phyloP scores from a whole-genome alignment of 352 stramenopile genomes.

The Salisapilia sapeloensis region DNA sequence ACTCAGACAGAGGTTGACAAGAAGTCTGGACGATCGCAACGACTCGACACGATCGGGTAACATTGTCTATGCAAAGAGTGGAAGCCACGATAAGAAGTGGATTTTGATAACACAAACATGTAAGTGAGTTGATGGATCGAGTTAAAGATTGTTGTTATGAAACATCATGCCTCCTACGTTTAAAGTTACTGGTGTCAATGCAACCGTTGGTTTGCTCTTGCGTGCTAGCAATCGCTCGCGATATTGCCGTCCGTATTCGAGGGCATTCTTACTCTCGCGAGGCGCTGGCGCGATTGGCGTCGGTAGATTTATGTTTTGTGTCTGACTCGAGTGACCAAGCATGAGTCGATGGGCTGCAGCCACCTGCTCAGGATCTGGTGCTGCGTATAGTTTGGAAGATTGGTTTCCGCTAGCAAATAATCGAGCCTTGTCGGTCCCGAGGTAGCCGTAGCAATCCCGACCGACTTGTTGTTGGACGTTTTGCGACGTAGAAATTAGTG shows the following conservation, averaged over 20 bases:
- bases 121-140: no score
- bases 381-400: constrained; percentile 43
- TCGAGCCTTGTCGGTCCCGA: constrained; percentile 55
- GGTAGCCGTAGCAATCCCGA: constrained; percentile 68
- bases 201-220: constrained; percentile 64
- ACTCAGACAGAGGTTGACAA: no score
- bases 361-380: constrained; percentile 49
- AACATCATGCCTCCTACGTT: no score
- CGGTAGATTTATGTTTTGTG: constrained; percentile 54
- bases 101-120: no score
- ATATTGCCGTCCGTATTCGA: constrained; percentile 67
- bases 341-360: constrained; percentile 67
- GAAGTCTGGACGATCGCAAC: no score
- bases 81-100: no score
- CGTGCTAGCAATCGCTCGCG: constrained; percentile 49
- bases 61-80: no score
- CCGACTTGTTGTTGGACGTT: constrained; percentile 30
- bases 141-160: no score
- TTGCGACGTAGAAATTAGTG: constrained; percentile 28
- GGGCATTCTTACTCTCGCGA: constrained; percentile 17
- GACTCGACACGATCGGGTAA: no score
- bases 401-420: constrained; percentile 15
- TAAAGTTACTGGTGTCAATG: no score
- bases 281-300: constrained; percentile 35
- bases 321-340: constrained; percentile 73